Evolutionary conservation across 1,284 basidiomycete species (phyloP), one percentile per base, ranked within the genome.

Genomic region (Phaffia rhodozyma): DNA sequence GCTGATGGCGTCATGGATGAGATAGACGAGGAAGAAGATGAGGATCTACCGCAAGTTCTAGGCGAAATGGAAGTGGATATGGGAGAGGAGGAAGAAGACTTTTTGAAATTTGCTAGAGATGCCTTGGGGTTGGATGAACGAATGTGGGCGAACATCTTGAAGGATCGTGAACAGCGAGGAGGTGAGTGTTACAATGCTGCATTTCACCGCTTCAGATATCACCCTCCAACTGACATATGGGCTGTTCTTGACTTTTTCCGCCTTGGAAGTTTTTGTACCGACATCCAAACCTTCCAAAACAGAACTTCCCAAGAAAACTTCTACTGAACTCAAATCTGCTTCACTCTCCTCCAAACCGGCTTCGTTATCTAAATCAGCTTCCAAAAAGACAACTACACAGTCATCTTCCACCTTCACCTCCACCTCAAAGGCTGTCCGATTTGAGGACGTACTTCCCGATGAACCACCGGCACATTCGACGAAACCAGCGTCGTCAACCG

Each of bases 31-130:
- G 84, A 84, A 20, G 79, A 78, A 9, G 89, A 88, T 55, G 86
- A 89, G 68, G 88, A 89, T 49, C 77, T 78, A 25, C 86, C 88
- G 0, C 84, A 87, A 69, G 79, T 90, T 1, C 84, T 87, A 1
- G 89, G 87, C 25, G 87, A 89, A 32, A 74, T 79, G 65, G 88
- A 91, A 69, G 81, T 91, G 53, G 86, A 92, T 68, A 92, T 96
- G 85, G 83, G 81, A 23, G 84, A 87, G 69, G 92, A 97, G 75
- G 82, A 89, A 74, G 89, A 87, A 67, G 92, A 94, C 68, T 97
- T 96, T 69, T 77, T 97, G 54, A 86, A 89, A 74, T 97, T 97
- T 75, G 87, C 92, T 16, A 83, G 89, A 56, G 87, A 94, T 70
- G 84, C 87, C 7, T 77, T 97, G 51, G 92, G 92, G 0, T 86